Percentiles rank a stretch among this genome's conserved stretches.
Conservation (phyloP, 306 rosid genomes). For the Glycine soja region DNA sequence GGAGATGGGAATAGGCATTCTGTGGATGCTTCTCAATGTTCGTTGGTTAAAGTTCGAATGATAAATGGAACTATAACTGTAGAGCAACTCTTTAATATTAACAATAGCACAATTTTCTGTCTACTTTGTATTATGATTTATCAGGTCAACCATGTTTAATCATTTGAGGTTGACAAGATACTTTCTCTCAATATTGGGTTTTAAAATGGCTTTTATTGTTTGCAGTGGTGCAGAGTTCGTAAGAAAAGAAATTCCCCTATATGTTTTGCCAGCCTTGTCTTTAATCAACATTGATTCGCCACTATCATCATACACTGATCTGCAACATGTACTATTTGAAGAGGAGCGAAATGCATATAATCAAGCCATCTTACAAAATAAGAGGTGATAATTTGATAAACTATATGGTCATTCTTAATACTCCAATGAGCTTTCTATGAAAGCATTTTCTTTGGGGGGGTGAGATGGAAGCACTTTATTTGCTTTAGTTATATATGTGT, state of each 20-base stretch:
- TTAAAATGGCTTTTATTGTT: constrained; percentile 49
- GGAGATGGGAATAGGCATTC: constrained; percentile 31
- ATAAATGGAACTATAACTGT: constrained; percentile 4
- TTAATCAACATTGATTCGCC: constrained; percentile 79
- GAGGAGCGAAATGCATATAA: constrained; percentile 95
- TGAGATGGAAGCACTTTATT: constrained; percentile 33
- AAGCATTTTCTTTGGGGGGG: neutral
- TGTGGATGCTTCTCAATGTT: constrained; percentile 35
- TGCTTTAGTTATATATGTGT: neutral
- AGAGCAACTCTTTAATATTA: constrained; percentile 23
- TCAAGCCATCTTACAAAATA: constrained; percentile 82
- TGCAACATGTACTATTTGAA: constrained; percentile 85
- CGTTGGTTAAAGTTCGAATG: constrained; percentile 20
- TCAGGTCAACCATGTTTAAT: constrained; percentile 31
- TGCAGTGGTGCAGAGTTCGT: constrained; percentile 87
- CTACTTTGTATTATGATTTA: constrained; percentile 1
- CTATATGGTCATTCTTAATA: constrained; percentile 31
- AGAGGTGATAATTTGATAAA: constrained; percentile 63
- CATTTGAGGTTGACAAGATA: constrained; percentile 32
- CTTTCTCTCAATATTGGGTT: constrained; percentile 43
- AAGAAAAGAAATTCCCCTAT: constrained; percentile 94
- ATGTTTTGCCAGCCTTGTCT: constrained; percentile 74
- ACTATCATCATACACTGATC: constrained; percentile 75
- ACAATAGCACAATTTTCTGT: constrained; percentile 17
- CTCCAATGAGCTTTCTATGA: neutral